Base-by-base conservation (phyloP, 129 eudicot genomes). In the Calendula officinalis region DNA sequence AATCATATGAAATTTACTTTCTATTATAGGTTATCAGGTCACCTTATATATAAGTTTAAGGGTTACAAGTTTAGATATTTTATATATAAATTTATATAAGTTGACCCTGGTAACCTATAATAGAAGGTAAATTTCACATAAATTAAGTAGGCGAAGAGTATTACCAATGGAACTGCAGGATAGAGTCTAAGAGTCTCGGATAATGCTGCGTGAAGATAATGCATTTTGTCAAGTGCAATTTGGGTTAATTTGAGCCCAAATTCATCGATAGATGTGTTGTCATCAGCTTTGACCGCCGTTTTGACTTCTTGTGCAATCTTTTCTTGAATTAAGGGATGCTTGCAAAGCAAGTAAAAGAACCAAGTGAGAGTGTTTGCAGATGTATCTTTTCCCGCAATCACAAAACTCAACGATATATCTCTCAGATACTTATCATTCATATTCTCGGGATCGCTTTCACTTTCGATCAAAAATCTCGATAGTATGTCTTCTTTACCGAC, bases 401-500 rank as follows among this genome's bases (percentile, higher is more conserved):
- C 16, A 55, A 55, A 55, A 55, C 60, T 55, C 60, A 55, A 22
- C 7, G 60, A 55, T 55, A 55, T 55, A 55, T 55, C 41, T 55
- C 60, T 55, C 15, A 55, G 4, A 55, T 55, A 55, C 60, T 27
- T 11, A 27, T 5, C 16, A 1, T 33, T 55, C 60, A 55, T 55
- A 33, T 55, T 55, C 41, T 55, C 4, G 11, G 4, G 10, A 55
- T 55, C 41, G 6, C 10, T 55, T 33, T 55, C 41, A 6, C 60
- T 55, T 55, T 55, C 41, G 40, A 55, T 5, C 5, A 55, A 5
- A 55, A 55, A 55, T 12, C 60, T 55, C 3, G 60, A 55, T 4
- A 55, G 16, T 10, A 55, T 55, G 12, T 55, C 60, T 33, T 55
- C 60, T 55, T 55, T 13, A 73, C 73, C 65, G 58, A 75, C 74